Evolutionary conservation across 257 asterid species (phyloP), one percentile per base, ranked within the genome.

Genomic region (Agastache rugosa): DNA sequence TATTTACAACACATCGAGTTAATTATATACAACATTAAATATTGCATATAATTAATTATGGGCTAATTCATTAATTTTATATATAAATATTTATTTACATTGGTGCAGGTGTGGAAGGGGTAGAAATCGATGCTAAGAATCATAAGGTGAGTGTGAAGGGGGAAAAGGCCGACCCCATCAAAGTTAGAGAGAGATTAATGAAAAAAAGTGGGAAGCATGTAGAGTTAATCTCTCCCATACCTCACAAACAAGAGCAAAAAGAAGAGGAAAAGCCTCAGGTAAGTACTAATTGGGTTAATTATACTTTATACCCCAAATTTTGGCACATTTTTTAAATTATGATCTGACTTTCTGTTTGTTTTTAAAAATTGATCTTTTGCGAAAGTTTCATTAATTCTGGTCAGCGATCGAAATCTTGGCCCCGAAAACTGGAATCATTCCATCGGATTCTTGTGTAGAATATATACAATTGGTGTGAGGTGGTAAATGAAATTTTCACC

Each of bases 141-240:
- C 65, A 87, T 8, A 87, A 75, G 67, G 93, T 88, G 12, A 75
- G 12, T 4, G 89, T 92, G 1, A 92, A 84, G 79, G 96, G 95
- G 5, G 75, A 79, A 53, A 85, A 76, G 3, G 86, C 84, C 4
- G 92, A 92, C 67, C 96, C 97, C 29, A 66, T 39, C 6, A 84
- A 83, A 78, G 88, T 92, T 48, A 80, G 75, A 8, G 82, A 87
- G 69, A 84, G 90, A 71, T 37, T 92, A 17, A 85, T 85, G 82
- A 85, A 82, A 71, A 92, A 79, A 67, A 88, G 77, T 61, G 91
- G 93, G 58, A 91, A 88, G 75, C 81, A 81, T 42, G 94, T 91
- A 25, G 84, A 87, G 10, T 75, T 89, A 75, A 87, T 91, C 9
- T 87, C 86, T 64, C 94, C 96, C 1, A 80, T 74, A 77, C 85